Conservation (phyloP, 805 yeast species). For the Cyberlindnera mrakii region DNA sequence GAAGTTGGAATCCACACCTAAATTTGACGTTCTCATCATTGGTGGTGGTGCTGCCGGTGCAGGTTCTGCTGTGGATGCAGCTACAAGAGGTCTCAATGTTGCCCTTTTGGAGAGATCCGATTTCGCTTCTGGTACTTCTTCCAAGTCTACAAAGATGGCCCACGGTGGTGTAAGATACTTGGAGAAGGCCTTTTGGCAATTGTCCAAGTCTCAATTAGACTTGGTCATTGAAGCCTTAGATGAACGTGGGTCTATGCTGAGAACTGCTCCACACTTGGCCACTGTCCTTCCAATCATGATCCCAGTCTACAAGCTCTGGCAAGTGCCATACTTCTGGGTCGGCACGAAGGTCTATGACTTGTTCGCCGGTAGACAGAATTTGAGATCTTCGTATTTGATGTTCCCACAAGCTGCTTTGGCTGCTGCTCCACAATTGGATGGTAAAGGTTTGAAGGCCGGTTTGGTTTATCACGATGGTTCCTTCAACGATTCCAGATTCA, state of each 20-base stretch:
- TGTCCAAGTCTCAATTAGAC: conserved; percentile 84
- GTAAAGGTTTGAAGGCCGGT: conserved; percentile 75
- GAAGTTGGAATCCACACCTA: conserved; percentile 41
- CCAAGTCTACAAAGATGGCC: conserved; percentile 92
- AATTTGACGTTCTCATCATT: conserved; percentile 76
- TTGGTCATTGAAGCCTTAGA: conserved; percentile 84
- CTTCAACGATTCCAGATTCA: conserved; percentile 90
- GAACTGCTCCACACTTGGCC: conserved; percentile 89
- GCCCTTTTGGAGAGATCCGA: conserved; percentile 83
- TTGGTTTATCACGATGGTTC: conserved; percentile 93
- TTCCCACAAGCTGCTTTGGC: conserved; percentile 60
- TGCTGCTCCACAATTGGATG: conserved; percentile 82
- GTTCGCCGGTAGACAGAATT: conserved; percentile 85
- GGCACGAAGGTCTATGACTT: conserved; percentile 91
- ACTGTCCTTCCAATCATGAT: conserved; percentile 86
- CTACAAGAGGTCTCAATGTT: conserved; percentile 84
- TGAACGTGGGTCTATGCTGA: conserved; percentile 79
- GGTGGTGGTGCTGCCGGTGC: conserved; percentile 98
- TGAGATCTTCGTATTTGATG: conserved; percentile 70
- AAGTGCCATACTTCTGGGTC: conserved; percentile 84
- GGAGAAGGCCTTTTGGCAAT: conserved; percentile 90
- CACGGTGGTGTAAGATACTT: conserved; percentile 96
- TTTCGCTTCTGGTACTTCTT: conserved; percentile 89
- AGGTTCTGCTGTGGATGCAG: conserved; percentile 89
- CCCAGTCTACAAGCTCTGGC: conserved; percentile 96